Evolutionary conservation across 2,329 filamentous ascomycete genomes (phyloP).

Genomic region (Fusarium torreyae): DNA sequence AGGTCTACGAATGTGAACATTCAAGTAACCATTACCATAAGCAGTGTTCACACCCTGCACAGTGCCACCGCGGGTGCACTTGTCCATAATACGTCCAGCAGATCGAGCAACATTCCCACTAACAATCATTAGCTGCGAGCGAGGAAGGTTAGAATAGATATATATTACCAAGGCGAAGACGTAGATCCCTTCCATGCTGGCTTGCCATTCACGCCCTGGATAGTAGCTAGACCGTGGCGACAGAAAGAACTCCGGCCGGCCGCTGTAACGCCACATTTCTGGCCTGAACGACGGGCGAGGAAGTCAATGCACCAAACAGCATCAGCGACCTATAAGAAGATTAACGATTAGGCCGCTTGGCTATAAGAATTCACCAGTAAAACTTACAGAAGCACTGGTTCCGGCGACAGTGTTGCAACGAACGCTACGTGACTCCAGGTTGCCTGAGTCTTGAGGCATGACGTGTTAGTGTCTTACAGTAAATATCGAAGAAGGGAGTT

Average conservation of each 20-base stretch:
- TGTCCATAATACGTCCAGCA: background rate
- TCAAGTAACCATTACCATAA: background rate
- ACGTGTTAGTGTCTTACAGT: too few relatives aligned
- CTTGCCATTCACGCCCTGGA: background rate
- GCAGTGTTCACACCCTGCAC: background rate
- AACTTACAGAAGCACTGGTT: background rate
- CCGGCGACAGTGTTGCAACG: background rate
- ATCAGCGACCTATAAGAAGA: background rate
- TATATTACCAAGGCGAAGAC: background rate
- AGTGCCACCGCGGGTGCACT: background rate
- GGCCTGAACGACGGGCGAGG: background rate
- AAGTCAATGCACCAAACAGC: background rate
- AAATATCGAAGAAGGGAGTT: too few relatives aligned
- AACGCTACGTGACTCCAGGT: background rate
- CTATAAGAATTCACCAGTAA: too few relatives aligned
- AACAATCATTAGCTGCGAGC: background rate
- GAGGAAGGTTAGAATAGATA: accelerated
- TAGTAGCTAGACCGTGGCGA: background rate
- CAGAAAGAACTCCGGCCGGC: background rate
- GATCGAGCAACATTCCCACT: background rate
- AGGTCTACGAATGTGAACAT: background rate
- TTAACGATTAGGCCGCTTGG: background rate
- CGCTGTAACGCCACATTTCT: background rate
- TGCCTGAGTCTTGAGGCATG: background rate
- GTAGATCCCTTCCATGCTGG: background rate